These are phyloP conservation scores for Naegleria fowleri DNA, from an alignment of 208 protist species.

Conservation along the genomic window DNA sequence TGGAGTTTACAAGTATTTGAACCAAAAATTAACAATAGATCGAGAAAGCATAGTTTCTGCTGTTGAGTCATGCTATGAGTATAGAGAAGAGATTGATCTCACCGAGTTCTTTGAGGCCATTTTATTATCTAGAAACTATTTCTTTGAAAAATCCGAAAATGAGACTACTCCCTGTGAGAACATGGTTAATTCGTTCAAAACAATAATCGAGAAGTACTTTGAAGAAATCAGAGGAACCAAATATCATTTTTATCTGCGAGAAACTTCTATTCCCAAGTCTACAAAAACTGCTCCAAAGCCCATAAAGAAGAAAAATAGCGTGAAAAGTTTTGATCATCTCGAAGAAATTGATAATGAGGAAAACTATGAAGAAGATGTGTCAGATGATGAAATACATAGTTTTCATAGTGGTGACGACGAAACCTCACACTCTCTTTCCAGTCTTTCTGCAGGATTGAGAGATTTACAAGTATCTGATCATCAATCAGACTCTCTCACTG, in stretches of 20 bases:
- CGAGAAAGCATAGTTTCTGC: background rate
- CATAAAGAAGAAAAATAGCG: background rate
- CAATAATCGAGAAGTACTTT: background rate
- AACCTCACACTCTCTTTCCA: background rate
- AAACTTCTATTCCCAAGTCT: background rate
- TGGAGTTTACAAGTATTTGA: conserved; percentile 1
- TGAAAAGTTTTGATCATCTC: background rate
- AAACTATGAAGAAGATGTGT: background rate
- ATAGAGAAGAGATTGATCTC: conserved; percentile 13
- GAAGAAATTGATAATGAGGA: conserved; percentile 14
- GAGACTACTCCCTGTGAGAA: background rate
- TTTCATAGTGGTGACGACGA: background rate
- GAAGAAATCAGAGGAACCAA: background rate
- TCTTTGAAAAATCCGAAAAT: background rate
- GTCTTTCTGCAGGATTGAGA: background rate
- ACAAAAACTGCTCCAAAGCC: background rate
- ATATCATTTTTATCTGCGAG: conserved; percentile 6
- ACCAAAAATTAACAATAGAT: background rate
- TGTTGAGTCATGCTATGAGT: conserved; percentile 11
- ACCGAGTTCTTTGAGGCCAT: conserved; percentile 19
- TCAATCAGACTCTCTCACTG: background rate
- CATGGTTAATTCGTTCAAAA: background rate
- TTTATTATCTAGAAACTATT: background rate
- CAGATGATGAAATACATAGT: background rate
- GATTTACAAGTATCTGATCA: background rate